These are phyloP conservation scores for Fusarium poae DNA, from an alignment of 2,329 filamentous ascomycete genomes.

Conservation along the genomic window DNA sequence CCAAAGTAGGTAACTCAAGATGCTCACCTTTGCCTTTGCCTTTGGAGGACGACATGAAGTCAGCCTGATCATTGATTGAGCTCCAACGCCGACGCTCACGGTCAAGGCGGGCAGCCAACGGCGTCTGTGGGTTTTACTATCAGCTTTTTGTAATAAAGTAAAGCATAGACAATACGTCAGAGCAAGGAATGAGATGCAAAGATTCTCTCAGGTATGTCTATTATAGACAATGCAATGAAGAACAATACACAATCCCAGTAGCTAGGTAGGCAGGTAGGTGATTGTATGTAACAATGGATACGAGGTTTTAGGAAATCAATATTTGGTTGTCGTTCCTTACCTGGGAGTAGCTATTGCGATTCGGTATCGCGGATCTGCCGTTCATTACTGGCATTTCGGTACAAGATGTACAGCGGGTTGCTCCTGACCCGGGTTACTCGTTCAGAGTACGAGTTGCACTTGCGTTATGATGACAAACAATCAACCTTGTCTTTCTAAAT, in stretches of 20 bases:
- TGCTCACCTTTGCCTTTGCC: slow-evolving; percentile 35
- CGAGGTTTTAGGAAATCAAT: neutral
- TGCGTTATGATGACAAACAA: slow-evolving; percentile 25
- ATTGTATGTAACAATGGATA: slow-evolving; percentile 6
- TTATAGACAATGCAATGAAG: neutral
- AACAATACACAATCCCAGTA: neutral
- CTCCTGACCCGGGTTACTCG: slow-evolving; percentile 13
- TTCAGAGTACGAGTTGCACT: slow-evolving; percentile 24
- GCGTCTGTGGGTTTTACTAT: slow-evolving; percentile 33
- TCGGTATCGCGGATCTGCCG: slow-evolving; percentile 18
- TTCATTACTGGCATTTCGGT: slow-evolving; percentile 26
- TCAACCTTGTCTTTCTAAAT: slow-evolving; percentile 5
- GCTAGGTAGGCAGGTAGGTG: neutral
- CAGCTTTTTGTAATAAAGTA: slow-evolving; percentile 10
- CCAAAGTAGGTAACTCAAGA: neutral
- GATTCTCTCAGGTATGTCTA: neutral
- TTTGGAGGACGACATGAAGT: slow-evolving; percentile 29
- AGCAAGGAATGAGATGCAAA: neutral
- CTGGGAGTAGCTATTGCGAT: slow-evolving; percentile 18
- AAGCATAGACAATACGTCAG: neutral
- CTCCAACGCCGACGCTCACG: slow-evolving; percentile 29
- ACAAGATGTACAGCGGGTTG: slow-evolving; percentile 1
- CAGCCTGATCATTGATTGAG: slow-evolving; percentile 29
- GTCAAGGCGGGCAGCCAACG: slow-evolving; percentile 30
- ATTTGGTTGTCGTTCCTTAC: slow-evolving; percentile 19